Base-by-base conservation (phyloP, 1,284 basidiomycete species). In the Ustilago sp. region DNA sequence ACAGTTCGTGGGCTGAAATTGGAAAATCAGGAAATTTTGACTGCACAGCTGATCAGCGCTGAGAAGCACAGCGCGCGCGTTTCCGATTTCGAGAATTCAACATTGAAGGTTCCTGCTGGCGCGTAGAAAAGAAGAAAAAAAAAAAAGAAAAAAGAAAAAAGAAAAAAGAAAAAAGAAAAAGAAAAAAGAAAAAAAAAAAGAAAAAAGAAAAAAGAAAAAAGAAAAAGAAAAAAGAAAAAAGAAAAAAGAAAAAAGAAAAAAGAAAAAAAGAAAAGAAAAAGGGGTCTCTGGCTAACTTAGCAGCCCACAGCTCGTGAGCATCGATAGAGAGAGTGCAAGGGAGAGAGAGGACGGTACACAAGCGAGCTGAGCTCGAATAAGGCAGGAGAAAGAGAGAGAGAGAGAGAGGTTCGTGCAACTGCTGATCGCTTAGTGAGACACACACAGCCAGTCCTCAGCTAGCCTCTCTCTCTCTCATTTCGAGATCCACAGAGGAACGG, bases 351-450 rank as follows among this genome's bases (percentile, higher is more conserved):
- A 31, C 48, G 48, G 48, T 50, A 50, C 35, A 9, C 9, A 59
- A 47, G 48, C 47, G 47, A 51, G 58, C 58, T 59, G 58, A 28
- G 48, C n/a, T 59, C 28, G 48, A 59, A 59, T 28, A 41, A 6
- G 13, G 55, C 55, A 17, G 23, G 43, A 39, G 38, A 4, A 8
- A 47, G 45, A 47, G 8, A 47, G 38, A 39, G 11, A 39, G 38
- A 47, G 51, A 53, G 51, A 53, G 51, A 53, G 51, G 51, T 53
- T 53, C 34, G 51, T 35, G 51, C 51, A 53, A 53, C 41, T 57
- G 57, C 45, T 3, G 36, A 50, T 39, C 43, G 19, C 31, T 39
- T 23, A 19, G 48, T 50, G 48, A 50, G 48, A 50, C 48, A 50
- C 13, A 50, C 48, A 50, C 48, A 50, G 28, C 6, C 45, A 50